A percentile compares a stretch with the other conserved stretches of the same genome.
phyloP scores from a whole-genome alignment of 352 stramenopile species.

The Globisporangium recalcitrans region DNA sequence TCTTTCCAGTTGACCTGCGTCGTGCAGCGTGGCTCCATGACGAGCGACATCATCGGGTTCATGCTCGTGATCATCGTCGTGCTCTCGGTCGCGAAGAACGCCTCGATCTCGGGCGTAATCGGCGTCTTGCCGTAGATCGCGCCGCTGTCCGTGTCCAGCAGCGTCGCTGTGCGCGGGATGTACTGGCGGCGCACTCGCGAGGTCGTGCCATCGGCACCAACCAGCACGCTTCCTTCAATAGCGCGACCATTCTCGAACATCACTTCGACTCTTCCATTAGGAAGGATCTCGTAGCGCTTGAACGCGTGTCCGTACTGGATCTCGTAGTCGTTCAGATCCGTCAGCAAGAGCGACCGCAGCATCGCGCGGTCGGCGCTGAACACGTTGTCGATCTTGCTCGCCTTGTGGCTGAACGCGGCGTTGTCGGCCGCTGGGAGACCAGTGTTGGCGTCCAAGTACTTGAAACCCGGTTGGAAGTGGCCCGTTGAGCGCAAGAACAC shows the following conservation, averaged over 20 bases:
- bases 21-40: constrained; percentile 47
- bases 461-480: constrained; percentile 45
- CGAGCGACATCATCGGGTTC: constrained; percentile 42
- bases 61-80: constrained; percentile 45
- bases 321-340: constrained; percentile 43
- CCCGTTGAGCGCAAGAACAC: constrained; percentile 49
- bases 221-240: constrained; percentile 40
- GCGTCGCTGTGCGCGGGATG: constrained; percentile 30
- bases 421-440: constrained; percentile 7
- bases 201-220: constrained; percentile 54
- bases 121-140: constrained; percentile 70
- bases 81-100: constrained; percentile 36
- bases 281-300: constrained; percentile 34
- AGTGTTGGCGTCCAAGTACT: constrained; percentile 43
- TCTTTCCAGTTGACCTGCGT: constrained; percentile 28
- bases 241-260: constrained; percentile 46
- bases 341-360: constrained; percentile 38
- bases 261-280: constrained; percentile 45
- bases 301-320: constrained; percentile 57
- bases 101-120: constrained; percentile 41
- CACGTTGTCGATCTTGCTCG: constrained; percentile 20
- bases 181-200: constrained; percentile 58
- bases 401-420: constrained; percentile 10
- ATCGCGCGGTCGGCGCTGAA: constrained; percentile 47
- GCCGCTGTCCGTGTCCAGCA: constrained; percentile 58